Evolutionary conservation across 345 rosid species (phyloP), one percentile per base, ranked within the genome.

Genomic region (Brassica nigra): DNA sequence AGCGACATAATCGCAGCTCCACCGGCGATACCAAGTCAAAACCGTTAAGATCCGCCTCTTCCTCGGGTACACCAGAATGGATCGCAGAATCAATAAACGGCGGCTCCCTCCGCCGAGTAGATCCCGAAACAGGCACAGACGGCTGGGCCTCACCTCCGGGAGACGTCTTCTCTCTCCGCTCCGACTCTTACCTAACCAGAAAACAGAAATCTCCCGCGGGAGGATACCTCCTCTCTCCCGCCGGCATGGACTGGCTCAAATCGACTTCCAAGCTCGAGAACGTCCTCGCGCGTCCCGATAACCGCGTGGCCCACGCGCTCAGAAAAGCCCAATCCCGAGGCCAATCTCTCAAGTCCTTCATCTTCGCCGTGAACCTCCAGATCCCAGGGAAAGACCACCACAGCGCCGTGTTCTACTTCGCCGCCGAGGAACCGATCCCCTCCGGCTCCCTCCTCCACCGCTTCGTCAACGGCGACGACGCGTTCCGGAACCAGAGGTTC

Each of bases 121-220:
- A 94, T 84, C 92, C 90, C 34, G 83, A 92, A 33, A 66, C 83
- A 6, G 97, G 98, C 4, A 70, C 73, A 44, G 86, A 94, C 76
- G 98, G 98, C 54, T 94, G 97, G 98, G 93, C 98, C 14, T 90
- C 98, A 5, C 97, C 98, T 7, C 97, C 97, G 4, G 97, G 97
- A 11, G 84, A 90, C 12, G 82, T 90, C 2, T 94, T 94, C 88
- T 80, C 83, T 57, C 89, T 94, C 77, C 97, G 98, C 49, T 86
- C 97, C 39, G 44, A 64, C 23, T 80, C 81, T 49, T 94, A 88
- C 79, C 78, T 94, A 9, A 70, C 86, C 8, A 89, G 77, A 62
- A 83, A 90, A 27, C 90, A 81, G 10, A 92, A 94, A 83, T 75
- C 88, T 0, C 95, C 95, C 34, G 65, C 91, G 74, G 94, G 95